phyloP scores from a whole-genome alignment of 2,329 filamentous ascomycete species.

The Exserohilum turcica region DNA sequence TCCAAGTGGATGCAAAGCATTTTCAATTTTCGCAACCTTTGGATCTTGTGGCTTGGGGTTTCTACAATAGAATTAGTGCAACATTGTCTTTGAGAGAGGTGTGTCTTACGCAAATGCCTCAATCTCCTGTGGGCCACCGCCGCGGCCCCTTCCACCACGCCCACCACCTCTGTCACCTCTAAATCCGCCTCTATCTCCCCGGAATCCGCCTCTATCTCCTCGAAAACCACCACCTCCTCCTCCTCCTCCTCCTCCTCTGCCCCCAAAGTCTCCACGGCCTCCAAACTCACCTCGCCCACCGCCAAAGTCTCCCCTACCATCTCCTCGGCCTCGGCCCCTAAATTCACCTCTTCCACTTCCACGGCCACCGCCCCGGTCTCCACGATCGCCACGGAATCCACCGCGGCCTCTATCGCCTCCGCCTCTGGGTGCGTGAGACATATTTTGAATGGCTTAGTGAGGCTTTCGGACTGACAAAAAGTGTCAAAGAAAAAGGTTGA shows the following conservation, averaged over 20 bases:
- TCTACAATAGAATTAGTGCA: slow-evolving; percentile 7
- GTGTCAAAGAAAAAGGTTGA: neutral
- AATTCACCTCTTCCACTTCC: slow-evolving; percentile 7
- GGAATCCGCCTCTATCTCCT: neutral
- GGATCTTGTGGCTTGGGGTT: slow-evolving; percentile 10
- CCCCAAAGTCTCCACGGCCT: neutral
- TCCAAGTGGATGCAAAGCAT: slow-evolving; percentile 13
- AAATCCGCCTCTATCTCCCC: neutral
- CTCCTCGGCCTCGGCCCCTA: slow-evolving; percentile 6
- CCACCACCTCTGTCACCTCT: slow-evolving; percentile 2
- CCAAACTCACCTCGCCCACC: slow-evolving; percentile 1
- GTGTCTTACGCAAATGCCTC: slow-evolving; percentile 17
- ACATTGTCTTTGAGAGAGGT: neutral
- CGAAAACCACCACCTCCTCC: neutral
- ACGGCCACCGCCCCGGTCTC: slow-evolving; percentile 1
- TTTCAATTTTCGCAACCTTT: slow-evolving; percentile 17
- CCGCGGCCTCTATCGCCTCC: slow-evolving; percentile 10
- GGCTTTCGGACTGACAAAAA: slow-evolving; percentile 4
- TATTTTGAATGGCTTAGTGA: slow-evolving; percentile 9
- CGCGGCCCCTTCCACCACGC: slow-evolving; percentile 2
- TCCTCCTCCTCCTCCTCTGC: neutral
- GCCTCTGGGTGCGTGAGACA: slow-evolving; percentile 11
- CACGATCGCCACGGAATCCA: slow-evolving; percentile 1
- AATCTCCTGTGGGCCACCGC: slow-evolving; percentile 11
- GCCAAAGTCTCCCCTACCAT: neutral